A percentile compares a stretch with the other conserved stretches of the same genome.
Evolutionary conservation across 257 asterid genomes (phyloP).

Genomic region (Petrea volubilis): DNA sequence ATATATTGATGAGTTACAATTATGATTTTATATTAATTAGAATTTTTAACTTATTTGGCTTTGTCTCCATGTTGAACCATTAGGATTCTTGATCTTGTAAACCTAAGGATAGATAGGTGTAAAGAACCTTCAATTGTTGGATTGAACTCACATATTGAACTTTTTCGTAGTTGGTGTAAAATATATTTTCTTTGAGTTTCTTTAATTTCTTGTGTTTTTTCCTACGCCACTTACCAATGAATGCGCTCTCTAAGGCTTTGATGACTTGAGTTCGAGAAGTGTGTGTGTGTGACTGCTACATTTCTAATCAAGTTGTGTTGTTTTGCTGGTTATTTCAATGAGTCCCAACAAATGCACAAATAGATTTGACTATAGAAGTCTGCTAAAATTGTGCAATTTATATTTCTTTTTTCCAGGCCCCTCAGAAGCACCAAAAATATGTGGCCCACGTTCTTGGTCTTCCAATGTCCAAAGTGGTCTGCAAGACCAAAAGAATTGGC

Average conservation of each 20-base stretch:
- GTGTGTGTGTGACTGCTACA: neutral
- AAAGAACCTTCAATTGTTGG: too few relatives aligned
- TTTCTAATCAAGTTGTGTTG: too few relatives aligned
- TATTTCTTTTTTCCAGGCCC: slow-evolving; percentile 52
- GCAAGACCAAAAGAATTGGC: slow-evolving; percentile 95
- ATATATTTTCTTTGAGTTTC: too few relatives aligned
- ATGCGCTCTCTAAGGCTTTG: neutral
- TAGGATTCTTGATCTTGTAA: neutral
- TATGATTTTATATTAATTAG: neutral
- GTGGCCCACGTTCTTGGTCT: slow-evolving; percentile 85
- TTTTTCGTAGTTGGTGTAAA: too few relatives aligned
- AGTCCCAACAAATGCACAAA: neutral
- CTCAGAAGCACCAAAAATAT: slow-evolving; percentile 92
- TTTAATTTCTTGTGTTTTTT: too few relatives aligned
- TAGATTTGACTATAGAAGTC: neutral
- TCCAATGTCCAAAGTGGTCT: slow-evolving; percentile 96
- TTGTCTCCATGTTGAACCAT: neutral
- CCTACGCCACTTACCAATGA: too few relatives aligned
- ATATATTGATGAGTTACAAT: neutral
- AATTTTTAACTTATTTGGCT: neutral
- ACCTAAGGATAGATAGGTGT: neutral
- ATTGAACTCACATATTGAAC: too few relatives aligned
- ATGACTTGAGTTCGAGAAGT: neutral
- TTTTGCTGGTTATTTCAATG: too few relatives aligned
- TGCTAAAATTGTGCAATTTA: slow-evolving; percentile 1